Evolutionary conservation across 306 rosid species (phyloP).

Genomic region (Lagenaria siceraria): DNA sequence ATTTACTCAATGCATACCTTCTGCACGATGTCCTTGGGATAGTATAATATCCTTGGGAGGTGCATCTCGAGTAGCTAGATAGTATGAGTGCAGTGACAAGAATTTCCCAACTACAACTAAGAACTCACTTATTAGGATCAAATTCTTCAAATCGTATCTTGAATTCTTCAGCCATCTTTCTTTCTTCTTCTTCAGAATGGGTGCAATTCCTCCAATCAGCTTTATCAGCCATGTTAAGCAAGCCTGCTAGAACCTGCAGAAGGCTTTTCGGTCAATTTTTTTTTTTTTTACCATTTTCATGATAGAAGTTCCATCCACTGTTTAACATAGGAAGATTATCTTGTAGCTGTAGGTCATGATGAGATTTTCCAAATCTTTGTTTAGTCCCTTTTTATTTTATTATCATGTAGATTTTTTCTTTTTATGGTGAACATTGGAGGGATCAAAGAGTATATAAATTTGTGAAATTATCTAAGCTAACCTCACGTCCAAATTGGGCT

Average conservation of each 20-base stretch:
- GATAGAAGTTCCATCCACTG: not conserved
- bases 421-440: not conserved
- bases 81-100: not conserved
- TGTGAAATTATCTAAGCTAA: conserved; percentile 16
- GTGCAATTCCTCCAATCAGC: conserved; percentile 83
- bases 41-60: not conserved
- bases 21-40: not conserved
- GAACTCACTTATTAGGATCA: conserved; percentile 56
- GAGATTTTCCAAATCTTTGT: not conserved
- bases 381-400: not conserved
- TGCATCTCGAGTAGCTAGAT: not conserved
- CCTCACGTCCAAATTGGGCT: conserved; percentile 97
- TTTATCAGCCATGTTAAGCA: conserved; percentile 78
- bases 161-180: conserved; percentile 49
- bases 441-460: too few relatives aligned
- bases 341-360: not conserved
- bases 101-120: not conserved
- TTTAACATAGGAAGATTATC: not conserved
- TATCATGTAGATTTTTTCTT: not conserved
- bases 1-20: not conserved
- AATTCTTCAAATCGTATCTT: conserved; percentile 61
- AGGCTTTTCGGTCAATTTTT: not conserved
- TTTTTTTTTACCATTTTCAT: not conserved
- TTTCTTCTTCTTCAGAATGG: conserved; percentile 68
- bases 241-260: conserved; percentile 79